A percentile compares a stretch with the other conserved stretches of the same genome.
These are phyloP conservation scores for Ogataea chonburiensis DNA, from an alignment of 805 yeast genomes.

Conservation along the genomic window DNA sequence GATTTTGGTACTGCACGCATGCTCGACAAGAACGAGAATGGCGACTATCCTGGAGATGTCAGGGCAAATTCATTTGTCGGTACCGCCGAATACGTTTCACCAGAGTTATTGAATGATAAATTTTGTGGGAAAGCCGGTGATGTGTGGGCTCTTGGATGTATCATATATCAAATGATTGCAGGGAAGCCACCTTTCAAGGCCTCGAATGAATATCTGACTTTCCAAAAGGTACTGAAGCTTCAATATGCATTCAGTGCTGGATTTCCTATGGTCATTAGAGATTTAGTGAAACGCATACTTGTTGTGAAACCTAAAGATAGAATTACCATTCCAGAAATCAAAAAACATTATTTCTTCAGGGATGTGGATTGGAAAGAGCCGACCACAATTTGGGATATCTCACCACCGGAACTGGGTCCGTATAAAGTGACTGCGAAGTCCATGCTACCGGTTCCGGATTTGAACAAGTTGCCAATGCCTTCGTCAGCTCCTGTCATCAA, in stretches of 20 bases:
- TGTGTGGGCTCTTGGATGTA: conserved; percentile 63
- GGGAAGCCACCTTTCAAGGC: conserved; percentile 82
- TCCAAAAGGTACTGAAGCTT: conserved; percentile 75
- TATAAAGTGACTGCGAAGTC: conserved; percentile 74
- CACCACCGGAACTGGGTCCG: conserved; percentile 67
- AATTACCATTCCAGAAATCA: conserved; percentile 53
- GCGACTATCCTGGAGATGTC: conserved; percentile 60
- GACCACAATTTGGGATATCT: conserved; percentile 54
- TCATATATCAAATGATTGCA: conserved; percentile 60
- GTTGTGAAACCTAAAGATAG: conserved; percentile 65
- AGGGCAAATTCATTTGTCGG: conserved; percentile 83
- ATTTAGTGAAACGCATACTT: conserved; percentile 66
- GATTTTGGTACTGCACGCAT: conserved; percentile 85
- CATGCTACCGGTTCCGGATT: conserved; percentile 71
- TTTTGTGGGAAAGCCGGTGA: conserved; percentile 62
- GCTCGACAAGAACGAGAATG: conserved; percentile 52
- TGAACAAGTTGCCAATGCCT: conserved; percentile 30
- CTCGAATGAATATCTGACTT: conserved; percentile 75
- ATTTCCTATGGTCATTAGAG: conserved; percentile 70
- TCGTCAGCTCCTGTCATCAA: conserved; percentile 9
- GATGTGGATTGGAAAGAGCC: conserved; percentile 53
- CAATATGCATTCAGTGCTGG: conserved; percentile 86
- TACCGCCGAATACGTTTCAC: conserved; percentile 82
- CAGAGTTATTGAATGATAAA: conserved; percentile 72
- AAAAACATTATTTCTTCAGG: conserved; percentile 62